Conservation (phyloP, 371 early-diverging fungal species). For the Vavraia culicis region DNA sequence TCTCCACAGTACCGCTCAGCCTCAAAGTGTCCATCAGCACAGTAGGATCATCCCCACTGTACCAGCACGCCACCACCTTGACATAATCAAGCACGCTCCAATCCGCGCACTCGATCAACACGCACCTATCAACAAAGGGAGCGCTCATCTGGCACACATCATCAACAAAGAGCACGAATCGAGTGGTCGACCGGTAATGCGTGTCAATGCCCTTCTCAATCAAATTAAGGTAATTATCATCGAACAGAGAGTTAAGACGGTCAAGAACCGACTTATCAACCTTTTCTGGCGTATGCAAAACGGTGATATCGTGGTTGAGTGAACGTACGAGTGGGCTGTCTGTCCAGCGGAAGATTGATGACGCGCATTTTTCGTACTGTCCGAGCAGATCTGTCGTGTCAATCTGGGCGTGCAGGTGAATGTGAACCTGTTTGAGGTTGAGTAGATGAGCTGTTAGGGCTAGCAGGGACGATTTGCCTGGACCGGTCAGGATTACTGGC, state of each 20-base stretch:
- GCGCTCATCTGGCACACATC: slow-evolving; percentile 31
- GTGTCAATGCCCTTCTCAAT: slow-evolving; percentile 34
- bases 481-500: slow-evolving; percentile 32
- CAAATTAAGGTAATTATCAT: slow-evolving; percentile 24
- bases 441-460: slow-evolving; percentile 19
- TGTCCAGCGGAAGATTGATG: slow-evolving; percentile 14
- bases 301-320: slow-evolving; percentile 13
- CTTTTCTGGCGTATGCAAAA: slow-evolving; percentile 28
- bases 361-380: slow-evolving; percentile 17
- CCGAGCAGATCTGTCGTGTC: slow-evolving; percentile 39
- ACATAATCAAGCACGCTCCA: too few species aligned
- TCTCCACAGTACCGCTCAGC: too few species aligned
- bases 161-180: slow-evolving; percentile 18
- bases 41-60: too few species aligned
- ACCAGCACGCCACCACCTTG: too few species aligned
- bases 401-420: slow-evolving; percentile 32
- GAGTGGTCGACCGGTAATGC: slow-evolving; percentile 5
- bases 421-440: slow-evolving; percentile 2
- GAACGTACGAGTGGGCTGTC: slow-evolving; percentile 17
- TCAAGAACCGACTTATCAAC: slow-evolving; percentile 40
- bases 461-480: slow-evolving; percentile 11
- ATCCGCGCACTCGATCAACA: too few species aligned
- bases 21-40: too few species aligned
- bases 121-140: slow-evolving; percentile 39
- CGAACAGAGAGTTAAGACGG: slow-evolving; percentile 37